Evolutionary conservation across 495 filamentous ascomycete genomes (phyloP).

Genomic region (Delitschia confertaspora): DNA sequence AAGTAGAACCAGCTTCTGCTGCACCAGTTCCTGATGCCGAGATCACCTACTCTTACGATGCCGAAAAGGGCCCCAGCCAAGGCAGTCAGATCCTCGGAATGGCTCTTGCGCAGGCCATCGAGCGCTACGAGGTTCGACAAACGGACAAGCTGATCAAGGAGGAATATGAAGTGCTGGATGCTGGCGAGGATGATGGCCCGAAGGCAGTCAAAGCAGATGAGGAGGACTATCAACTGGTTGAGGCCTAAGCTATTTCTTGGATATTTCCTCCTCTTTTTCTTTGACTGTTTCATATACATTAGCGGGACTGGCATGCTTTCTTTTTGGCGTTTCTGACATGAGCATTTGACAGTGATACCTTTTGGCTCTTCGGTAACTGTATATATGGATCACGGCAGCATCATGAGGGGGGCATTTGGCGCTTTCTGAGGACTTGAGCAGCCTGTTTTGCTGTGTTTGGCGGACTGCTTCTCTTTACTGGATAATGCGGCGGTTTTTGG

Average conservation of each 20-base stretch:
- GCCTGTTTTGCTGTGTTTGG: conserved; percentile 17
- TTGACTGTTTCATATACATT: conserved; percentile 7
- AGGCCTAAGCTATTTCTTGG: conserved; percentile 2
- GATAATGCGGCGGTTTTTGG: conserved; percentile 13
- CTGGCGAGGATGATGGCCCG: conserved; percentile 34
- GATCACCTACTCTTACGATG: conserved; percentile 43
- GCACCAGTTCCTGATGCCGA: conserved; percentile 37
- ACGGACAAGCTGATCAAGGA: conserved; percentile 49
- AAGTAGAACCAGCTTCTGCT: conserved; percentile 37
- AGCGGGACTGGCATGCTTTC: conserved; percentile 13
- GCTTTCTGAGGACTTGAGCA: conserved; percentile 33
- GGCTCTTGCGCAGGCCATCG: conserved; percentile 47
- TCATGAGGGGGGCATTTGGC: conserved; percentile 31
- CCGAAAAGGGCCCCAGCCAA: conserved; percentile 36
- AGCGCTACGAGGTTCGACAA: conserved; percentile 48
- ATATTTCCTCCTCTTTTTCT: background rate
- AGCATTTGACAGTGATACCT: conserved; percentile 9
- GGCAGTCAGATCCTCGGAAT: conserved; percentile 48
- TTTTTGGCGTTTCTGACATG: conserved; percentile 14
- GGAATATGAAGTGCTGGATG: conserved; percentile 49
- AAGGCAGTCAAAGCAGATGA: conserved; percentile 18
- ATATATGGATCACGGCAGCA: conserved; percentile 26
- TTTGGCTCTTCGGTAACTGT: conserved; percentile 4
- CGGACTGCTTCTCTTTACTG: conserved; percentile 8
- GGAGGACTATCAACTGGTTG: conserved; percentile 30